phyloP scores from a whole-genome alignment of 78 protist genomes.

The Chrysochromulina parva region DNA sequence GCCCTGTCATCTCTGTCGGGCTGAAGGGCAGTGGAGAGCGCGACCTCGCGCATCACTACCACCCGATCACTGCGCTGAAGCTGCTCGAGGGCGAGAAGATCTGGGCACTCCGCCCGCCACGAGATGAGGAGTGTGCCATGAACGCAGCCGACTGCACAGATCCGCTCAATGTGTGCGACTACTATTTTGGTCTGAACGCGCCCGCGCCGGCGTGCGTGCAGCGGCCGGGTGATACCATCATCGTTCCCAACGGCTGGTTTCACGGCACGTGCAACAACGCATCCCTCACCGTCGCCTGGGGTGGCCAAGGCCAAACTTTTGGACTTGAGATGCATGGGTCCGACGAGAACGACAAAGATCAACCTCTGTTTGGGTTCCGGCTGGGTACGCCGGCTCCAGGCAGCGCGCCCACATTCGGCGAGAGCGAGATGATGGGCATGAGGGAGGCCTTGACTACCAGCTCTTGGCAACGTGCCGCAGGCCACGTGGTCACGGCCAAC shows the following conservation, averaged over 20 bases:
- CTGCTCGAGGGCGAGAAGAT: background rate
- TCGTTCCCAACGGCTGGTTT: background rate
- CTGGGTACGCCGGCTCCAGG: too few species aligned
- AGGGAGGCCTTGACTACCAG: too few species aligned
- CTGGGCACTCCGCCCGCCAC: background rate
- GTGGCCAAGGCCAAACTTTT: too few species aligned
- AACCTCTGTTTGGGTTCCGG: too few species aligned
- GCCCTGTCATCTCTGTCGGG: background rate
- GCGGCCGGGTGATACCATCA: background rate
- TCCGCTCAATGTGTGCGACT: background rate
- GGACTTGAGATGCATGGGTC: too few species aligned
- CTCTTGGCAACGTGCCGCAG: too few species aligned
- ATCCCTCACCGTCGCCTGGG: too few species aligned
- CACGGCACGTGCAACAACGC: too few species aligned
- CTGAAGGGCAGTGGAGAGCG: background rate
- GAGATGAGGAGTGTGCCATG: background rate
- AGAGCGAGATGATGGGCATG: too few species aligned
- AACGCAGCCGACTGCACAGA: background rate
- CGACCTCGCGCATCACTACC: conserved; percentile 11
- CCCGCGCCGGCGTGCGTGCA: conserved; percentile 12
- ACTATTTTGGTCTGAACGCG: background rate
- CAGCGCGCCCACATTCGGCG: too few species aligned
- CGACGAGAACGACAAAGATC: too few species aligned
- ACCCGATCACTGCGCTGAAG: background rate
- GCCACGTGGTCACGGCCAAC: too few species aligned